A percentile compares a stretch with the other conserved stretches of the same genome.
These are phyloP conservation scores for Nevesoporus exiguus DNA, from an alignment of 768 basidiomycete genomes.

Conservation along the genomic window DNA sequence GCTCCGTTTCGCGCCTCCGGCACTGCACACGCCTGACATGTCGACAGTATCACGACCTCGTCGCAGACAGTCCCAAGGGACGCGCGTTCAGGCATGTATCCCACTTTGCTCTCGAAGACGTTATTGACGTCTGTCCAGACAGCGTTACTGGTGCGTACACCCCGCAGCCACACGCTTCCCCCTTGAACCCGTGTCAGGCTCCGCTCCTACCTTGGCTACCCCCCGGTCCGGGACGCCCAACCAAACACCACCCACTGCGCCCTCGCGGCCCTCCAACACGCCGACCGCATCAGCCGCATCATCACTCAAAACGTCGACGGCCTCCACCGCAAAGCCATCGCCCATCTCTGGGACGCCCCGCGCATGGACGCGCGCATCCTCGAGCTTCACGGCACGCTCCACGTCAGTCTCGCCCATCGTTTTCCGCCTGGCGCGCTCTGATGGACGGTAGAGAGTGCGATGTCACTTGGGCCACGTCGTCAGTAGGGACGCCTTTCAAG, in stretches of 20 bases:
- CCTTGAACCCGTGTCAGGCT: conserved; percentile 37
- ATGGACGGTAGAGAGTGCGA: conserved; percentile 53
- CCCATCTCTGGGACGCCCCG: conserved; percentile 40
- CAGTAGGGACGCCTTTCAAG: conserved; percentile 68
- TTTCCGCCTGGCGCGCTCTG: background rate
- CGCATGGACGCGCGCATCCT: conserved; percentile 48
- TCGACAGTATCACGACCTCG: conserved; percentile 70
- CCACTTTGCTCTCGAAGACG: background rate
- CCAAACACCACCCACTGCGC: conserved; percentile 91
- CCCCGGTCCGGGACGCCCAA: conserved; percentile 73
- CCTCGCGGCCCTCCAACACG: conserved; percentile 75
- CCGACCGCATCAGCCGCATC: conserved; percentile 54
- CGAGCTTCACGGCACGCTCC: conserved; percentile 87
- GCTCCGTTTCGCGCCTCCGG: background rate
- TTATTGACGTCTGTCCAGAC: conserved; percentile 41
- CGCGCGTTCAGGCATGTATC: conserved; percentile 60
- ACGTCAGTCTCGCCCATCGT: conserved; percentile 53
- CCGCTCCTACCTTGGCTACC: conserved; percentile 81
- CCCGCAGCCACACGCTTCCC: background rate
- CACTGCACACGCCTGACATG: conserved; percentile 11
- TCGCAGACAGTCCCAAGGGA: conserved; percentile 68
- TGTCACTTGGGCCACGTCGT: conserved; percentile 73
- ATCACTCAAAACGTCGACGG: conserved; percentile 96
- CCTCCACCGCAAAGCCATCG: conserved; percentile 78
- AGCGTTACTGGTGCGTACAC: conserved; percentile 71